Conservation (phyloP, 352 stramenopile genomes). For the Pythium diclinum region DNA sequence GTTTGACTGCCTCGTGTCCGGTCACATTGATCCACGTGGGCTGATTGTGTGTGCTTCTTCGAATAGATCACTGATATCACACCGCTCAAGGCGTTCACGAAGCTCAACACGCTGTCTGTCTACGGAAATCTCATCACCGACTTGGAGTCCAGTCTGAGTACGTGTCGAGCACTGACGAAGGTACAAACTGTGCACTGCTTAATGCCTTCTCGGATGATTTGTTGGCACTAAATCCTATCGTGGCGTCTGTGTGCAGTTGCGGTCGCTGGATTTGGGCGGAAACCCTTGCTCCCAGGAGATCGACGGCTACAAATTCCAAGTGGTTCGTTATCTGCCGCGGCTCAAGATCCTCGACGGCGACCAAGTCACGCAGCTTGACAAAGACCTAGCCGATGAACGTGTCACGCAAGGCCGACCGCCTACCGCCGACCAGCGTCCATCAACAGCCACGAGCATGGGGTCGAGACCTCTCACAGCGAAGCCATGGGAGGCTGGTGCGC, state of each 20-base stretch:
- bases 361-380: constrained; percentile 66
- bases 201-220: neutral
- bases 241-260: constrained; percentile 34
- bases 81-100: constrained; percentile 26
- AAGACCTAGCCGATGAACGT: constrained; percentile 70
- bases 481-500: constrained; percentile 17
- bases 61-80: constrained; percentile 29
- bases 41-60: neutral
- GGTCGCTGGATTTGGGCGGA: constrained; percentile 63
- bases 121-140: constrained; percentile 34
- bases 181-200: constrained; percentile 6
- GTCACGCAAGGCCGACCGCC: constrained; percentile 23
- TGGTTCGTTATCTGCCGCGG: constrained; percentile 53
- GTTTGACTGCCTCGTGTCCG: neutral
- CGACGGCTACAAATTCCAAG: constrained; percentile 73
- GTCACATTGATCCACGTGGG: neutral
- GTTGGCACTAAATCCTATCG: neutral
- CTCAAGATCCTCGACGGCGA: constrained; percentile 74
- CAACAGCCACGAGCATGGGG: constrained; percentile 16
- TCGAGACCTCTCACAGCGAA: constrained; percentile 18
- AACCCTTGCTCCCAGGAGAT: constrained; percentile 66
- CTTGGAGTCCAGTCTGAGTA: constrained; percentile 26
- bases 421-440: constrained; percentile 13
- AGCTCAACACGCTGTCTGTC: constrained; percentile 32
- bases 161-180: constrained; percentile 31